Percentiles rank a stretch among this genome's conserved stretches.
phyloP scores from a whole-genome alignment of 2,329 filamentous ascomycete genomes.

The Apiospora rasikravindrae region DNA sequence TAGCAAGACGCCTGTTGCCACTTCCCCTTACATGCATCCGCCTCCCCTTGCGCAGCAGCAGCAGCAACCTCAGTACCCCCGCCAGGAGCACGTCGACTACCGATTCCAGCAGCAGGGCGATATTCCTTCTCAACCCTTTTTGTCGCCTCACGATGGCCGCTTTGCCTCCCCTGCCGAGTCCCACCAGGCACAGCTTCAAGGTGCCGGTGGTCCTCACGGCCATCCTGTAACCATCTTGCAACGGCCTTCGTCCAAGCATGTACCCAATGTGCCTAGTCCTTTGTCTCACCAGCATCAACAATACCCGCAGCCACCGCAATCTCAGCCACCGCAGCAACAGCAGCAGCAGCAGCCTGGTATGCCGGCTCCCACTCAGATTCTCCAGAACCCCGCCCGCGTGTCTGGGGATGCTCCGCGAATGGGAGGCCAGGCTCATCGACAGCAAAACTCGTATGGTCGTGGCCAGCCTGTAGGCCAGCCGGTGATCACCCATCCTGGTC shows the following conservation, averaged over 20 bases:
- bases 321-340: slow-evolving; percentile 36
- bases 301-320: slow-evolving; percentile 16
- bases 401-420: slow-evolving; percentile 52
- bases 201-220: slow-evolving; percentile 43
- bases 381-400: slow-evolving; percentile 78
- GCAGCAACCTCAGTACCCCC: slow-evolving; percentile 35
- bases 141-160: slow-evolving; percentile 32
- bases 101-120: slow-evolving; percentile 36
- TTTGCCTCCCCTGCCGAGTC: slow-evolving; percentile 30
- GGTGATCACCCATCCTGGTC: slow-evolving; percentile 67
- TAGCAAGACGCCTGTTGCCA: slow-evolving; percentile 45
- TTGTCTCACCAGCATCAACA: slow-evolving; percentile 40
- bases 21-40: slow-evolving; percentile 41
- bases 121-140: slow-evolving; percentile 32
- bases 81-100: slow-evolving; percentile 34
- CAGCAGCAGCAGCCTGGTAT: slow-evolving; percentile 41
- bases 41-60: slow-evolving; percentile 35
- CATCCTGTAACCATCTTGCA: slow-evolving; percentile 63
- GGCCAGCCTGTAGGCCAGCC: slow-evolving; percentile 40
- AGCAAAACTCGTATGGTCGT: slow-evolving; percentile 63
- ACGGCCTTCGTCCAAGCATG: slow-evolving; percentile 53
- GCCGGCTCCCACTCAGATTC: slow-evolving; percentile 70
- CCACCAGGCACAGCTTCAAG: slow-evolving; percentile 39
- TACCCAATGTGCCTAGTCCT: slow-evolving; percentile 40
- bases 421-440: slow-evolving; percentile 43